Base-by-base conservation (phyloP, 805 yeast genomes). In the Scheffersomyces ergatensis region DNA sequence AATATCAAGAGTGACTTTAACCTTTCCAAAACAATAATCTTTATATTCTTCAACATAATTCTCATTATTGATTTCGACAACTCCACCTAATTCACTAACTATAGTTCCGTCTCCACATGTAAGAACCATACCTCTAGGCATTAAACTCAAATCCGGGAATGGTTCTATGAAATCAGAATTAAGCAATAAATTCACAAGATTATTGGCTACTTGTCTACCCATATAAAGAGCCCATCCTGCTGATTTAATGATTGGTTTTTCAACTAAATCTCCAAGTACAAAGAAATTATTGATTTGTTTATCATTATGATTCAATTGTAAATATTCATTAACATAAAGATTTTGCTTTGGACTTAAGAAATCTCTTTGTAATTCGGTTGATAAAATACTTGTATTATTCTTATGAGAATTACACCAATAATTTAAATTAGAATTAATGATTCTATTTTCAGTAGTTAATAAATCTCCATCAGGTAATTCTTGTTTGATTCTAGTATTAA, bases 141-240 rank as follows among this genome's bases (percentile, higher is more conserved):
- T 59, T n/a, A 46, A 45, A 11, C 52, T 42, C 16, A 63, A 38
- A 38, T 67, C 67, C 0, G 67, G 65, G 39, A 60, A 50, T 3
- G 60, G 58, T 47, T 68, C 73, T 18, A 62, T 58, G 34, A 68
- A 46, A 35, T 51, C 46, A 13, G 51, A 51, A 25, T 65, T 63
- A 33, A 58, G 47, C 1, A 67, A 53, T 15, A 56, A 33, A 32
- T 60, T 54, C 5, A 60, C 47, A 26, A 69, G 46, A 40, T 69
- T 69, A 44, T 65, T 63, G 13, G 74, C 72, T 7, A 54, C 63
- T 38, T 54, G 65, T 32, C 71, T 50, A 2, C 73, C 74, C 62
- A 62, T 65, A 46, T 64, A 68, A 51, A 67, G 58, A 3, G 73
- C 74, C 74, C 74, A 69, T 2, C 74, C 74, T 2, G 74, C 74